Evolutionary conservation across 306 rosid genomes (phyloP), one percentile per base, ranked within the genome.

Genomic region (Pyrus pyrifolia): DNA sequence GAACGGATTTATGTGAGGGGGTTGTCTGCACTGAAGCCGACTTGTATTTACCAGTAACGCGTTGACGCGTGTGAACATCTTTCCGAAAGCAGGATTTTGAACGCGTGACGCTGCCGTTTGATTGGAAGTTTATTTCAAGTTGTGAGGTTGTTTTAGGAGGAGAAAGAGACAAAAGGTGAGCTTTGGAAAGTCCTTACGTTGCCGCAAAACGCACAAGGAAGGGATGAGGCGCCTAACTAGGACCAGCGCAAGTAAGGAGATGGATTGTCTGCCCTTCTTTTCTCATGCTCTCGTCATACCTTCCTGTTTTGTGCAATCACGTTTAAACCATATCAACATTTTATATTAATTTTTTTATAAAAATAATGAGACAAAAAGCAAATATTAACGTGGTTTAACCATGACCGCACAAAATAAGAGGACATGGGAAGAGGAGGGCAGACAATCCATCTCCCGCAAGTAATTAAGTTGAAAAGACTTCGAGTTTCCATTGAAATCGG

Each of bases 21-120:
- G 65, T 5, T 9, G 69, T 44, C 71, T 53, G 45, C 70, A 81
- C 83, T 78, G 85, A 81, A 79, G 72, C 67, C 13, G 29, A 61
- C 49, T 31, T 23, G 53, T 30, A 42, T 42, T 25, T 27, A 27
- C 89, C 13, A 83, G 68, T 75, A 60, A 33, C 12, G 0, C 4
- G 60, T 12, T n/a, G 59, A 42, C 87, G 62, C 73, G 75, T 55
- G 35, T 3, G 31, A 18, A 7, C 11, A 0, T 8, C 10, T 17
- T 15, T n/a, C 11, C 11, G 1, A 2, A 15, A 14, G 27, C 31
- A 30, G 15, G 8, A 0, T 27, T 46, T 29, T 4, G 8, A 2
- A 10, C 51, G 21, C 21, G 18, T 17, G 74, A 21, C 10, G 22
- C 18, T 11, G 44, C 61, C 61, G 61, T 53, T 49, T 19, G 14